These are phyloP conservation scores for Phytophthora uliginosa DNA, from an alignment of 352 stramenopile genomes.

Conservation along the genomic window DNA sequence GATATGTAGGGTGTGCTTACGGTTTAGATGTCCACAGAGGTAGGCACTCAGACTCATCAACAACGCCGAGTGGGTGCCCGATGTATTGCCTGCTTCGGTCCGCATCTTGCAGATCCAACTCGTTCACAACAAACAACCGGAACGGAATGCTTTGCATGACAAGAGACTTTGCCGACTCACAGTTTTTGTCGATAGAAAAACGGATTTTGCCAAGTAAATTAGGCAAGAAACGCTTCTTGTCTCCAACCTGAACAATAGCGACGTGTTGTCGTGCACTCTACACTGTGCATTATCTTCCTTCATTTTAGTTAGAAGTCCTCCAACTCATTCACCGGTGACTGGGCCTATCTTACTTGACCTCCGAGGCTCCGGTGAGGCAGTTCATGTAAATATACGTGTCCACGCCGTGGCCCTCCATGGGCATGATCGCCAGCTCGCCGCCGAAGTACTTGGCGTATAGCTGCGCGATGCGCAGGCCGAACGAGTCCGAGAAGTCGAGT, in stretches of 20 bases:
- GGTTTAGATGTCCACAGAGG: slow-evolving; percentile 31
- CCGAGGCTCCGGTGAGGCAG: slow-evolving; percentile 77
- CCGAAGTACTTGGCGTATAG: slow-evolving; percentile 99
- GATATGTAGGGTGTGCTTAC: slow-evolving; percentile 14
- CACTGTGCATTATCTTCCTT: slow-evolving; percentile 16
- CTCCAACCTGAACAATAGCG: too few species aligned
- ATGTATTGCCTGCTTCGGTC: slow-evolving; percentile 6
- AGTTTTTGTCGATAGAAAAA: background rate
- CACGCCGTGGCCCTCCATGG: slow-evolving; percentile 99
- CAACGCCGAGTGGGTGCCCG: slow-evolving; percentile 19
- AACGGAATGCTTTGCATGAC: slow-evolving; percentile 38
- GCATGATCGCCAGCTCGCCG: slow-evolving; percentile 98
- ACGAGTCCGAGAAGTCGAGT: slow-evolving; percentile 81
- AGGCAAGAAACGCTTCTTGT: background rate
- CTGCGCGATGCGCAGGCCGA: slow-evolving; percentile 92
- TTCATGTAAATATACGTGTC: slow-evolving; percentile 95
- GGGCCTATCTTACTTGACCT: slow-evolving; percentile 67
- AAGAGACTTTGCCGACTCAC: background rate
- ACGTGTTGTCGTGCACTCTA: slow-evolving; percentile 12
- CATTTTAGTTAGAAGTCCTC: slow-evolving; percentile 5
- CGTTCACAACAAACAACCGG: slow-evolving; percentile 30
- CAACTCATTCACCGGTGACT: background rate
- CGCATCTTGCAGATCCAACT: slow-evolving; percentile 30
- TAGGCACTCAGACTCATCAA: slow-evolving; percentile 16
- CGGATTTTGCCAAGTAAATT: slow-evolving; percentile 8